phyloP scores from a whole-genome alignment of 495 filamentous ascomycete species.

The Umbilicaria muhlenbergii region DNA sequence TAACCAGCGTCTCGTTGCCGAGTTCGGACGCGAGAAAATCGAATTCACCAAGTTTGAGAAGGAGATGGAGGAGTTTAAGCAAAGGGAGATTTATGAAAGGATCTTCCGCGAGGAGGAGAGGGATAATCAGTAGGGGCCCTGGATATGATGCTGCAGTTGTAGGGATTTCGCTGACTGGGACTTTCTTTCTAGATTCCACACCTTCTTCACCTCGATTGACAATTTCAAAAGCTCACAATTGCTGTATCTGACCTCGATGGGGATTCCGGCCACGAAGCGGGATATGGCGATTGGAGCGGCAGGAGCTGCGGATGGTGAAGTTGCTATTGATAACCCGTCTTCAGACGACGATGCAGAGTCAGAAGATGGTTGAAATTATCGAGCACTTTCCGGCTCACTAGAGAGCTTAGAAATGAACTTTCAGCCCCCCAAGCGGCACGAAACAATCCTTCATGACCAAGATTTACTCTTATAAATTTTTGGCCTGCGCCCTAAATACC shows the following conservation, averaged over 20 bases:
- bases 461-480: too few species aligned
- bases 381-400: too few species aligned
- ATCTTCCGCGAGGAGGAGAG: constrained; percentile 84
- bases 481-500: too few species aligned
- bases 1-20: constrained; percentile 43
- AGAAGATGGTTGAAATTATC: too few species aligned
- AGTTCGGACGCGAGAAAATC: constrained; percentile 46
- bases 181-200: constrained; percentile 2
- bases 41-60: constrained; percentile 62
- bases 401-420: too few species aligned
- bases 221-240: constrained; percentile 4
- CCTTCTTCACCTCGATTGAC: constrained; percentile 11
- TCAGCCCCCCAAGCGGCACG: too few species aligned
- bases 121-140: constrained; percentile 46
- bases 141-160: too few species aligned
- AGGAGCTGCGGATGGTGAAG: neutral
- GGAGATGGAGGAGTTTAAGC: constrained; percentile 78
- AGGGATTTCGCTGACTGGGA: too few species aligned
- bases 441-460: too few species aligned
- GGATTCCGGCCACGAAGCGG: constrained; percentile 7
- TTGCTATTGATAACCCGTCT: neutral
- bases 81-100: constrained; percentile 77
- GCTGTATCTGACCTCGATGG: constrained; percentile 9
- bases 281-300: neutral
- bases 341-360: neutral